Percentiles rank a stretch among this genome's conserved stretches.
Conservation (phyloP, 495 filamentous ascomycete genomes). For the Parathielavia hyrcaniae region DNA sequence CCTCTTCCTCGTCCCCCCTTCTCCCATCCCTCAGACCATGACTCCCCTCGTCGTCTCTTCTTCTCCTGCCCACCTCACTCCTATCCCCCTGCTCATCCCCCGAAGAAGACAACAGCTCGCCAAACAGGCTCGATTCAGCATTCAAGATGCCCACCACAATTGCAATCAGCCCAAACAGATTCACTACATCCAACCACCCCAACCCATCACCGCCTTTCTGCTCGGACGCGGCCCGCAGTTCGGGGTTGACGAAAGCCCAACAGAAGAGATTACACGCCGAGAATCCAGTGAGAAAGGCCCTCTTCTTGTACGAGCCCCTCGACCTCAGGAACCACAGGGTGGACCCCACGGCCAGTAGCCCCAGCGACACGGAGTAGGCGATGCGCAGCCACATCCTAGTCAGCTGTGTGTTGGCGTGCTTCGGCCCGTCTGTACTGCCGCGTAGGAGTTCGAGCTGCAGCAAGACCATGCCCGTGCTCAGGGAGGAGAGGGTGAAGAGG, state of each 20-base stretch:
- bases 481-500: background rate
- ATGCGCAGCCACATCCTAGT: background rate
- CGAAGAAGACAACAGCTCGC: background rate
- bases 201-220: background rate
- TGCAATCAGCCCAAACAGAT: background rate
- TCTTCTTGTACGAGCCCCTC: no score
- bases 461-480: background rate
- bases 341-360: no score
- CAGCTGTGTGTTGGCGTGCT: background rate
- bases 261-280: background rate
- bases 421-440: no score
- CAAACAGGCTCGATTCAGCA: background rate
- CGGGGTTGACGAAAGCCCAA: background rate
- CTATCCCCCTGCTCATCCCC: background rate
- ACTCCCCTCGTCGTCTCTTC: background rate
- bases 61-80: background rate
- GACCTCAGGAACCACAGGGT: no score
- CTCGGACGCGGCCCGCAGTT: background rate
- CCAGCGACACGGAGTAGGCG: background rate
- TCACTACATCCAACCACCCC: background rate
- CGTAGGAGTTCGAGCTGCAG: background rate
- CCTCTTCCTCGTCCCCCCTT: no score
- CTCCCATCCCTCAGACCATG: background rate
- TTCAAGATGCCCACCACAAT: background rate
- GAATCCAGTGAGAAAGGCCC: no score